Evolutionary conservation across 345 rosid genomes (phyloP).

Genomic region (Lepidium sativum): DNA sequence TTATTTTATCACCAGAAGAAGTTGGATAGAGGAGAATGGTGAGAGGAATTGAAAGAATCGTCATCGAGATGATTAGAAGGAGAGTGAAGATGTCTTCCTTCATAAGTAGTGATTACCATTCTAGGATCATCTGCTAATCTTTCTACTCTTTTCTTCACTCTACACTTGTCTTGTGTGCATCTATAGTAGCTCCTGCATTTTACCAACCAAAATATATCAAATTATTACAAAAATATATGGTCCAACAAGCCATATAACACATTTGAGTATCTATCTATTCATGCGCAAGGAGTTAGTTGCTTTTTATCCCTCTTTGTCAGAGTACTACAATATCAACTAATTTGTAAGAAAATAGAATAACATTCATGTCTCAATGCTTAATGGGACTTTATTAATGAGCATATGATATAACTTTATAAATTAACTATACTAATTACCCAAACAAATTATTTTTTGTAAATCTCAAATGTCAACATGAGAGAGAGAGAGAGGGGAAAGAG

Average conservation of each 20-base stretch:
- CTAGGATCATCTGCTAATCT: slow-evolving; percentile 97
- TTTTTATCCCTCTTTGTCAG: neutral
- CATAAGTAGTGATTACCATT: slow-evolving; percentile 98
- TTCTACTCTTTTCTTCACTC: slow-evolving; percentile 95
- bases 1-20: slow-evolving; percentile 83
- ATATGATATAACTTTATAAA: slow-evolving; percentile 23
- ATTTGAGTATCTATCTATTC: neutral
- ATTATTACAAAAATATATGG: neutral
- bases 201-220: neutral
- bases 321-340: neutral
- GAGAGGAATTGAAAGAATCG: slow-evolving; percentile 29
- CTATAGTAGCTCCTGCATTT: slow-evolving; percentile 86
- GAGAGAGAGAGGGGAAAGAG: neutral
- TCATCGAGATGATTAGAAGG: slow-evolving; percentile 76
- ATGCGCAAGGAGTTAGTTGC: neutral
- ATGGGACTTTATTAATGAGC: slow-evolving; percentile 3
- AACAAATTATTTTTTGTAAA: slow-evolving; percentile 22
- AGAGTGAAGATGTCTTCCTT: slow-evolving; percentile 86
- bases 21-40: slow-evolving; percentile 45
- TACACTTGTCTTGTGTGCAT: slow-evolving; percentile 87
- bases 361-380: too few relatives aligned
- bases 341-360: neutral
- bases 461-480: slow-evolving; percentile 22
- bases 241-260: neutral
- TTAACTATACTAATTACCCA: slow-evolving; percentile 20